Percentiles rank a stretch among this genome's conserved stretches.
Evolutionary conservation across 1,284 basidiomycete genomes (phyloP).

Genomic region (Naganishia liquefaciens): DNA sequence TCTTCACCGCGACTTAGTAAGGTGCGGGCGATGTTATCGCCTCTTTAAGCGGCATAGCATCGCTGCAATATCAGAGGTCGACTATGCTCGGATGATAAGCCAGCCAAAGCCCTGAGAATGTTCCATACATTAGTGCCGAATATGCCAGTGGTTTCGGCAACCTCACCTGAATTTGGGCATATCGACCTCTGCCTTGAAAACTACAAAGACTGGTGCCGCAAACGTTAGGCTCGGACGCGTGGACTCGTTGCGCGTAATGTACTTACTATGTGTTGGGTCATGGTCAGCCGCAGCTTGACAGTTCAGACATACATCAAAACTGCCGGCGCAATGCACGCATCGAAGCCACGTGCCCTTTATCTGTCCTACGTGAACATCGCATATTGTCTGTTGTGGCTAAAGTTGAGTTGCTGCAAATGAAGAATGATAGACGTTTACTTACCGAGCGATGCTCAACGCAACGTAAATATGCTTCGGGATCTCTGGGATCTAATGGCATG

Average conservation of each 20-base stretch:
- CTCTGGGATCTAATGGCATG: constrained; percentile 61
- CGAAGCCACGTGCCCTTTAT: constrained; percentile 82
- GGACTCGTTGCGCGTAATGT: neutral
- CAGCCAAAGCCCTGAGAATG: constrained; percentile 36
- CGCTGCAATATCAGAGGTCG: constrained; percentile 46
- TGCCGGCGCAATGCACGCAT: constrained; percentile 76
- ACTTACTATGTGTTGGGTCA: constrained; percentile 65
- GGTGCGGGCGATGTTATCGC: too few relatives aligned
- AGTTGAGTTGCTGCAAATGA: too few relatives aligned
- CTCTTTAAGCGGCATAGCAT: constrained; percentile 38
- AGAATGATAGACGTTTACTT: constrained; percentile 16
- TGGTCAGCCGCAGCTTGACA: constrained; percentile 78
- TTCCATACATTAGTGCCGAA: too few relatives aligned
- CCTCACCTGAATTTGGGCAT: constrained; percentile 46
- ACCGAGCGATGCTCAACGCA: constrained; percentile 63
- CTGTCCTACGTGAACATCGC: constrained; percentile 52
- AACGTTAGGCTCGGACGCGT: neutral
- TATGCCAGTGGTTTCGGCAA: neutral
- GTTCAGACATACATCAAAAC: constrained; percentile 70
- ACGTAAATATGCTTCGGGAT: constrained; percentile 67
- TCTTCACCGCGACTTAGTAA: too few relatives aligned
- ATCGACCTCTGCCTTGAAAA: constrained; percentile 74
- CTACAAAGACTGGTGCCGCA: constrained; percentile 65
- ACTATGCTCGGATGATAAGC: constrained; percentile 43
- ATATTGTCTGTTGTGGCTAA: constrained; percentile 40